These are phyloP conservation scores for Alopecurus myosuroides DNA, from an alignment of 176 grass and related monocot genomes.

Conservation along the genomic window DNA sequence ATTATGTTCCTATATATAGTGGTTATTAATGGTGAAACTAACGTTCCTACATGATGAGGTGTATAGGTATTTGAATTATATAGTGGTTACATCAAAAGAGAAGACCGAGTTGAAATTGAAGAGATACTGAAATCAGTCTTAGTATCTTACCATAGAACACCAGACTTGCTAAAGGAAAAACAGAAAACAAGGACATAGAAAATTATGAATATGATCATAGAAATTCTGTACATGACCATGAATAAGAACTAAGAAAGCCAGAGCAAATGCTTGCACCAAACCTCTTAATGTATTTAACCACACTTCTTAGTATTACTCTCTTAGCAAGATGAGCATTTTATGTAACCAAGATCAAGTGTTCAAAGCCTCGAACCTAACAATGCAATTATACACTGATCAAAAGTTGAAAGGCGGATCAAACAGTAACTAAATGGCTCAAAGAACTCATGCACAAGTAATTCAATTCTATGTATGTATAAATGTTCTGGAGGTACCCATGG, in stretches of 20 bases:
- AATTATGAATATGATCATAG: background rate
- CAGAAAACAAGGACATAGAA: background rate
- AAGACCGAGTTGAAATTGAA: background rate
- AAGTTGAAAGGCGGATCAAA: background rate
- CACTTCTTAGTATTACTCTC: background rate
- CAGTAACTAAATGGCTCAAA: background rate
- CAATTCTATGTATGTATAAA: background rate
- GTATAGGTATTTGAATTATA: slow-evolving; percentile 2
- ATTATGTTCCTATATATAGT: slow-evolving; percentile 14
- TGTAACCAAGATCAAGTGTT: background rate
- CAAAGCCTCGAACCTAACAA: background rate
- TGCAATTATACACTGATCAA: background rate
- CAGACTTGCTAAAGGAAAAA: background rate
- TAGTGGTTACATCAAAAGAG: background rate
- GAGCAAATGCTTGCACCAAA: background rate
- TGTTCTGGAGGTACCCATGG: background rate
- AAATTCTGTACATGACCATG: background rate
- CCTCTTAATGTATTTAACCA: background rate
- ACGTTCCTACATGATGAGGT: background rate
- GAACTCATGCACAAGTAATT: background rate
- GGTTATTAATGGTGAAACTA: slow-evolving; percentile 2
- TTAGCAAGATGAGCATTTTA: background rate
- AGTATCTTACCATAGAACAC: background rate
- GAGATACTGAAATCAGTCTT: background rate
- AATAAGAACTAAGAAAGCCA: background rate